Base-by-base conservation (phyloP, 495 filamentous ascomycete genomes). In the Penicillium pulvis region DNA sequence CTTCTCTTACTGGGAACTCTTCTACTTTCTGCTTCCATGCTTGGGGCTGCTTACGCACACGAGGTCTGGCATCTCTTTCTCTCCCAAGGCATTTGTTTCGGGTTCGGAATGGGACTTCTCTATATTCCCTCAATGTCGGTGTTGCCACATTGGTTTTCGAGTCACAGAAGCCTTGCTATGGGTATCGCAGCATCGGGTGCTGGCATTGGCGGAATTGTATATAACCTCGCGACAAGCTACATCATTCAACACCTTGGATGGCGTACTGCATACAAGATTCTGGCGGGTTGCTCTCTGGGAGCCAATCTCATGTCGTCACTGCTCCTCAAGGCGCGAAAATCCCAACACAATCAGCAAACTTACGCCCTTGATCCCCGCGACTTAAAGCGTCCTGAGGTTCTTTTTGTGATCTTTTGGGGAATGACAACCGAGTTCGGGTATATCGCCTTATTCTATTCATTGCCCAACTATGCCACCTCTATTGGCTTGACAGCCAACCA, bases 351-450 rank as follows among this genome's bases (percentile, higher is more conserved):
- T 4, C 77, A 81, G 14, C 72, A 74, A 10, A 79, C 85, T 55
- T 61, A 79, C 11, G 72, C 79, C 4, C 86, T 91, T 63, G 80
- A 90, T 70, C 71, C 75, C 30, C 58, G 64, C 4, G 74, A 89
- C 1, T 79, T 92, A 58, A 72, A 68, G 51, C 76, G 79, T 11
- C 66, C 70, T 1, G 77, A 87, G 57, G 86, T 87, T 51, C 65
- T 81, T 54, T 71, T 91, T 7, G 67, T 88, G 30, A 65, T 90
- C 11, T 69, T 72, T 26, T 93, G 85, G 83, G 83, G 83, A 6
- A 82, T 85, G 55, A 78, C 90, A 53, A 84, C 78, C 41, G 79
- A 90, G 72, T 76, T 93, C 11, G 87, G 86, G 12, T 93, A 91
- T 62, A 77, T 90, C 42, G 85, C 86, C 12, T 75, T 93, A 4